Base-by-base conservation (phyloP, 2,329 filamentous ascomycete species). In the Trichoderma guizhouense region DNA sequence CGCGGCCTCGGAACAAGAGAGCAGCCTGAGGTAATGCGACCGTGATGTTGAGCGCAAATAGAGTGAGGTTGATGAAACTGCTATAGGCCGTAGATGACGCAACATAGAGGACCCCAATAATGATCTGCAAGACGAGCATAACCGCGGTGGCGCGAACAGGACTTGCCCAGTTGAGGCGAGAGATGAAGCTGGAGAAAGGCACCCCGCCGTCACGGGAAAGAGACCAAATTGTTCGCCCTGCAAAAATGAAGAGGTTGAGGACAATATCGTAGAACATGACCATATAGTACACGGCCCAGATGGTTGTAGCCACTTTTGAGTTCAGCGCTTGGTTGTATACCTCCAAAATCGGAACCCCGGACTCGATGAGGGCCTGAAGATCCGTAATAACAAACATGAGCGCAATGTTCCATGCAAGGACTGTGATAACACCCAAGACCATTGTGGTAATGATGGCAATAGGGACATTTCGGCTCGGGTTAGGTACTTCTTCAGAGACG, bases 191-290 rank as follows among this genome's bases (percentile, higher is more conserved):
- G 11, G 76, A 77, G 60, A 73, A 77, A 0, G 76, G 76, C 1
- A 77, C 63, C 4, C 76, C 76, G 3, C 76, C 76, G 32, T 77
- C 76, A 28, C 76, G 72, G 0, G 76, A 77, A 18, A 77, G 75
- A 0, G 76, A 77, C 76, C 76, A 77, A 1, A 77, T 76, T 1
- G 75, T 76, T 47, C 76, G 73, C 0, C 76, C 76, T 2, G 74
- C 74, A 43, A 77, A 77, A 14, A 77, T 76, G 55, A 77, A 77
- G 0, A 77, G 55, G 14, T 77, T 77, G 28, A 77, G 55, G 1
- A 77, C 75, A 24, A 77, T 77, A 12, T 77, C 76, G 72, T 77
- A 77, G 60, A 77, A 77, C 73, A 77, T 74, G 24, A 77, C 21
- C 8, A 77, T 77, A 30, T 77, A 77, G 55, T 76, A 77, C 2